These are phyloP conservation scores for Leishmania tarentolae DNA, from an alignment of 208 protist genomes.

Conservation along the genomic window DNA sequence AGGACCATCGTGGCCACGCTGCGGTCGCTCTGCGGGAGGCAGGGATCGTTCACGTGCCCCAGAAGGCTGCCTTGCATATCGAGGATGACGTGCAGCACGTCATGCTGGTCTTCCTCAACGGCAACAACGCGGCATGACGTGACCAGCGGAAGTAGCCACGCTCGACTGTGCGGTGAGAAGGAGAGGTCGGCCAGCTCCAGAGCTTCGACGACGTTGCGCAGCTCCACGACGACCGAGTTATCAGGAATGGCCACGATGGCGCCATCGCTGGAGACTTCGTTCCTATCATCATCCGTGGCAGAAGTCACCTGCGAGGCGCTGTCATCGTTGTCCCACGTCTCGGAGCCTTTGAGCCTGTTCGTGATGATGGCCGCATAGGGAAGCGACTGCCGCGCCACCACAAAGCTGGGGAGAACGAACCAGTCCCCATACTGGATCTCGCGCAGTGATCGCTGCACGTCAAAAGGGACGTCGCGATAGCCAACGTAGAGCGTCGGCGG, in stretches of 20 bases:
- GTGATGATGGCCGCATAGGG: conserved; percentile 19
- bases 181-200: conserved; percentile 77
- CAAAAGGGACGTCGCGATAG: conserved; percentile 55
- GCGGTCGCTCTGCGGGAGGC: conserved; percentile 76
- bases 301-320: not conserved
- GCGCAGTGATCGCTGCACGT: conserved; percentile 49
- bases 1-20: conserved; percentile 63
- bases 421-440: conserved; percentile 43
- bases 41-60: conserved; percentile 43
- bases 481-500: conserved; percentile 69
- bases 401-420: conserved; percentile 76
- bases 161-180: conserved; percentile 66
- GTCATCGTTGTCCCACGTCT: not conserved
- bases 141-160: conserved; percentile 84
- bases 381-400: conserved; percentile 51
- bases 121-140: conserved; percentile 67
- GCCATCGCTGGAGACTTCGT: conserved; percentile 19
- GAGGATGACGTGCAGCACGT: conserved; percentile 73
- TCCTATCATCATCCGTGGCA: conserved; percentile 22
- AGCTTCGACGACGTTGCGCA: conserved; percentile 55
- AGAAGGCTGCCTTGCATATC: conserved; percentile 69
- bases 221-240: conserved; percentile 82
- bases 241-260: conserved; percentile 53
- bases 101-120: conserved; percentile 61
- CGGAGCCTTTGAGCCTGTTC: not conserved